Conservation (phyloP, 768 basidiomycete genomes). For the Lactifluus volemus region DNA sequence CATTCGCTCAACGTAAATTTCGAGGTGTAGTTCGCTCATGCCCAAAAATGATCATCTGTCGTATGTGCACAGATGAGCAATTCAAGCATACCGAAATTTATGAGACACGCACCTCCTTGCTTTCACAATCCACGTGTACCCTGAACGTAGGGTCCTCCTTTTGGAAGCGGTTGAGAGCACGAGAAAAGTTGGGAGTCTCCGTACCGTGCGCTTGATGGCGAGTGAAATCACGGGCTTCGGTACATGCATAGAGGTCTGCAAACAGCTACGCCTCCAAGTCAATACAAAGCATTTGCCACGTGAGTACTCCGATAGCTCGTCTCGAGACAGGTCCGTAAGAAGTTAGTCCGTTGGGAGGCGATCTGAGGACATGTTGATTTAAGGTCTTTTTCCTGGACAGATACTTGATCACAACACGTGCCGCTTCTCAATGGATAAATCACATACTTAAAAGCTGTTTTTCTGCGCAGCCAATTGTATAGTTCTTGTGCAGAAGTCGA, state of each 20-base stretch:
- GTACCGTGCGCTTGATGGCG: conserved; percentile 80
- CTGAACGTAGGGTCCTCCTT: conserved; percentile 99
- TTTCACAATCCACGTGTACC: conserved; percentile 90
- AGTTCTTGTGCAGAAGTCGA: too few relatives aligned
- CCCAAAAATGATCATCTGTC: conserved; percentile 93
- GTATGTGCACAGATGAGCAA: background rate
- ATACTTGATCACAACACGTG: too few relatives aligned
- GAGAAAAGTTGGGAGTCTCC: conserved; percentile 94
- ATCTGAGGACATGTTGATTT: too few relatives aligned
- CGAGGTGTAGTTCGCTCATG: conserved; percentile 98
- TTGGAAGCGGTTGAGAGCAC: conserved; percentile 94
- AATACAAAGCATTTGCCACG: too few relatives aligned
- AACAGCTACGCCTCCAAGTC: background rate
- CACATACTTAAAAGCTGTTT: too few relatives aligned
- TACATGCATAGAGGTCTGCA: conserved; percentile 93
- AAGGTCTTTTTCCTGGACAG: too few relatives aligned
- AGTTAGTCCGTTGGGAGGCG: too few relatives aligned
- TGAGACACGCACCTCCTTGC: conserved; percentile 63
- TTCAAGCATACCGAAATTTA: background rate
- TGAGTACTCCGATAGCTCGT: too few relatives aligned
- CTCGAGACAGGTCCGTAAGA: too few relatives aligned
- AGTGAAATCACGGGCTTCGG: conserved; percentile 98
- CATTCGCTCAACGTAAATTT: conserved; percentile 99
- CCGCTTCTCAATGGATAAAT: too few relatives aligned
- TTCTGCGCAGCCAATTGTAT: too few relatives aligned